phyloP scores from a whole-genome alignment of 257 asterid species.

The Solanum appendiculatum region DNA sequence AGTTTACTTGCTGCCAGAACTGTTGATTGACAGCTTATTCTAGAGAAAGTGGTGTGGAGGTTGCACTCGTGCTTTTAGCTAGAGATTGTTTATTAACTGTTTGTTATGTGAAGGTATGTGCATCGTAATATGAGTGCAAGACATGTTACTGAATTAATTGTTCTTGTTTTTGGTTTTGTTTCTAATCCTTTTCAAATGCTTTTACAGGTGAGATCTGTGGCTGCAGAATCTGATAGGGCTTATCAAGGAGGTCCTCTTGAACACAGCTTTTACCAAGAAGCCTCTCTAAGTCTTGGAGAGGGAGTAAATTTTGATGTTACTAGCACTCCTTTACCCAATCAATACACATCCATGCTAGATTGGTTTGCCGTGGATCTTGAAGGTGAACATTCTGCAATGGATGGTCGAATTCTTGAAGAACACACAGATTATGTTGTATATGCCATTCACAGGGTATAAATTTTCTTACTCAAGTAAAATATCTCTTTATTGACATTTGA shows the following conservation, averaged over 20 bases:
- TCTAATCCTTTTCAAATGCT: constrained; percentile 1
- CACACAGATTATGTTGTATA: constrained; percentile 91
- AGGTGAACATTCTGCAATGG: constrained; percentile 99
- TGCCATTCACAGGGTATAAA: constrained; percentile 93
- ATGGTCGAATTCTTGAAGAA: constrained; percentile 94
- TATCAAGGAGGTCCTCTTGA: constrained; percentile 89
- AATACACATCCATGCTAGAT: constrained; percentile 72
- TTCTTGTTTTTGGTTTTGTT: not conserved
- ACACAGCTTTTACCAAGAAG: constrained; percentile 40
- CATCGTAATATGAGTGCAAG: not conserved
- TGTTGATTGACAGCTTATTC: not conserved
- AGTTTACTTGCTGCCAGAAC: not conserved
- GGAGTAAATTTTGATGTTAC: constrained; percentile 34
- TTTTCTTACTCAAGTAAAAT: constrained; percentile 27
- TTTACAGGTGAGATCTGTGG: constrained; percentile 81
- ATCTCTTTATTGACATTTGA: constrained; percentile 7
- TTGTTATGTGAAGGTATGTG: not conserved
- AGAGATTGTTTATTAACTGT: not conserved
- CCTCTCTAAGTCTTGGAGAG: constrained; percentile 31
- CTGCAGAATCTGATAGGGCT: constrained; percentile 91
- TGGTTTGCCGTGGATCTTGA: constrained; percentile 99
- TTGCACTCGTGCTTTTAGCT: not conserved
- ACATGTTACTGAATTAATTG: not conserved
- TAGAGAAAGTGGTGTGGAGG: not conserved
- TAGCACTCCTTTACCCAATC: constrained; percentile 49